Evolutionary conservation across 2,329 filamentous ascomycete species (phyloP).

Genomic region (Aspergillus sp.): DNA sequence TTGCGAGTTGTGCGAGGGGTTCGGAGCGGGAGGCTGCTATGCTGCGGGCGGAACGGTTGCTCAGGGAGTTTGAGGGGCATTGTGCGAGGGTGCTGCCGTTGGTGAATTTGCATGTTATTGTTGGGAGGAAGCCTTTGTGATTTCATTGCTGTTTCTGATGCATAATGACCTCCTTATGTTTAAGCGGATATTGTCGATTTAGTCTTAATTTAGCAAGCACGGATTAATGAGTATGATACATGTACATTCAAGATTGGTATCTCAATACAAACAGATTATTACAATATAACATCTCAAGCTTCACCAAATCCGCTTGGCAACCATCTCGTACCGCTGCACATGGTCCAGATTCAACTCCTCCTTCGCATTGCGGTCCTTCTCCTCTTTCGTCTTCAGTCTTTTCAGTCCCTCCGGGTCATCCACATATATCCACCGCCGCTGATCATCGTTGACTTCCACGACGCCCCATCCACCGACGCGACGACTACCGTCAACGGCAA

Average conservation of each 20-base stretch:
- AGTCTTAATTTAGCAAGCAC: too few species aligned
- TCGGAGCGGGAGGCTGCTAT: conserved; percentile 5
- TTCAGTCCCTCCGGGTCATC: conserved; percentile 73
- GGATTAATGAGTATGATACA: neutral
- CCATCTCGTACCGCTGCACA: conserved; percentile 86
- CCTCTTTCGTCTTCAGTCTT: conserved; percentile 61
- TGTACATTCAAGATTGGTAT: conserved; percentile 2
- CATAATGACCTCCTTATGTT: too few species aligned
- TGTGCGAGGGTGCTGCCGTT: conserved; percentile 12
- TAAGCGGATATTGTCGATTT: too few species aligned
- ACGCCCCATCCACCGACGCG: conserved; percentile 78
- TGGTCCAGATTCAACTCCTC: conserved; percentile 60
- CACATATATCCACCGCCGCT: conserved; percentile 78
- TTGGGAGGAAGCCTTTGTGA: conserved; percentile 10
- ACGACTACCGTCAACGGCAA: conserved; percentile 67
- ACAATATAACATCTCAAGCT: neutral
- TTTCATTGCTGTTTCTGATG: neutral
- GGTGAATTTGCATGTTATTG: conserved; percentile 17
- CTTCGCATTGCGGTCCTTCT: conserved; percentile 59
- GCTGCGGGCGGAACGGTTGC: conserved; percentile 9
- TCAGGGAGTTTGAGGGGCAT: conserved; percentile 16
- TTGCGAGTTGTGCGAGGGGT: conserved; percentile 13
- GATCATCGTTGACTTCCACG: conserved; percentile 85
- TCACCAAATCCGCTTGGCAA: conserved; percentile 94
- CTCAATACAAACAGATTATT: neutral